A percentile compares a stretch with the other conserved stretches of the same genome.
Conservation (phyloP, 2,329 filamentous ascomycete genomes). For the Exophiala phaeomuriformis region DNA sequence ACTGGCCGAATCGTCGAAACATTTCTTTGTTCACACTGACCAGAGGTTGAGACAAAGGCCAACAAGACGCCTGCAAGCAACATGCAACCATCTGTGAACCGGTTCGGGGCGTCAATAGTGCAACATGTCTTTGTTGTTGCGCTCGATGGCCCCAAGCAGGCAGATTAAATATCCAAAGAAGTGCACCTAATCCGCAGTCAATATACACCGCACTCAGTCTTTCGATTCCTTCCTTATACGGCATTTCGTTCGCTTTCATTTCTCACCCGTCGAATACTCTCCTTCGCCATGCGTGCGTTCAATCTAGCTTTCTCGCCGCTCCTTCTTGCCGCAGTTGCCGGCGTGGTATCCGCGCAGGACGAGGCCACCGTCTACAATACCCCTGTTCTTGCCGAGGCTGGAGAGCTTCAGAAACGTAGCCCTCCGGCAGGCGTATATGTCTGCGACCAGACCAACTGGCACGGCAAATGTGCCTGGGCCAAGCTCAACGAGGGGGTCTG, state of each 20-base stretch:
- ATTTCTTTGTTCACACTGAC: not conserved
- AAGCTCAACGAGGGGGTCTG: conserved; percentile 3
- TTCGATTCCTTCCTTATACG: no score
- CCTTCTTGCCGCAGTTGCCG: not conserved
- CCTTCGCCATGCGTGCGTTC: not conserved
- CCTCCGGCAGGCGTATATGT: conserved; percentile 3
- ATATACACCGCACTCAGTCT: no score
- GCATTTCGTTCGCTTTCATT: no score
- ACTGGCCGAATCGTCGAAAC: not conserved
- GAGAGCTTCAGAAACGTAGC: not conserved
- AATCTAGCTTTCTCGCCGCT: not conserved
- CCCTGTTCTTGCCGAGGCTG: not conserved
- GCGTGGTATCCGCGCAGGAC: not conserved
- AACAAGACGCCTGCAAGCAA: not conserved
- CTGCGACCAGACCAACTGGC: conserved; percentile 11
- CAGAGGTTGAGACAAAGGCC: not conserved
- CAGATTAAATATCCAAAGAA: not conserved
- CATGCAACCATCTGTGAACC: not conserved
- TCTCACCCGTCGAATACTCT: not conserved
- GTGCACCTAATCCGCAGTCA: no score
- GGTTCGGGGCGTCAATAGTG: not conserved
- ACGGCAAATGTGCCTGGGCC: conserved; percentile 6
- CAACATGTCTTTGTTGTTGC: not conserved
- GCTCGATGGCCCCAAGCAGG: not conserved
- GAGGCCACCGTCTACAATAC: not conserved